A percentile compares a stretch with the other conserved stretches of the same genome.
Conservation (phyloP, 306 rosid genomes). For the Prunus salicina region DNA sequence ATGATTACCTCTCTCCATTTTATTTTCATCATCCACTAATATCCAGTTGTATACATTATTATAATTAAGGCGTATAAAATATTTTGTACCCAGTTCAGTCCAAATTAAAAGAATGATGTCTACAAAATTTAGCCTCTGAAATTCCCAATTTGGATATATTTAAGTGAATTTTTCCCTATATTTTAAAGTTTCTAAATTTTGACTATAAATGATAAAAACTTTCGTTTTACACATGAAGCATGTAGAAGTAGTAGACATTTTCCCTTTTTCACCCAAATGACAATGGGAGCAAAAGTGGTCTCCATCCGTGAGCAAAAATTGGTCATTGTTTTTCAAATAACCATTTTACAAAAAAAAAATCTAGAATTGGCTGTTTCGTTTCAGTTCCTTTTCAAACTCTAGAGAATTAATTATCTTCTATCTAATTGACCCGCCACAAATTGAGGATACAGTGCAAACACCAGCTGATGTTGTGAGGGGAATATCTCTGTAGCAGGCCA, state of each 20-base stretch:
- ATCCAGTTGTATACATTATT: not conserved
- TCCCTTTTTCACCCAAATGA: not conserved
- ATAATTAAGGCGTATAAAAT: no score
- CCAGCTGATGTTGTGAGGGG: slow-evolving; percentile 86
- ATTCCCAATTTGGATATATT: no score
- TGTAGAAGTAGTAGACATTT: not conserved
- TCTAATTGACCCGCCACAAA: slow-evolving; percentile 57
- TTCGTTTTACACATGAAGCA: not conserved
- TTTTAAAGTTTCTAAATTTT: no score
- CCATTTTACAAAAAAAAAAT: not conserved
- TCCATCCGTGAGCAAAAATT: not conserved
- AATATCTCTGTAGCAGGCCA: slow-evolving; percentile 75
- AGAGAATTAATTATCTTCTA: slow-evolving; percentile 13
- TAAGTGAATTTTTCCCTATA: no score
- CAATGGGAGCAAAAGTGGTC: not conserved
- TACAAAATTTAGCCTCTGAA: no score
- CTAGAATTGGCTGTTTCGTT: not conserved
- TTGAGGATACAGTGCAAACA: slow-evolving; percentile 72
- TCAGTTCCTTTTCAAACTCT: not conserved
- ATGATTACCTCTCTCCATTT: no score
- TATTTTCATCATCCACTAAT: not conserved
- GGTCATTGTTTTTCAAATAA: not conserved
- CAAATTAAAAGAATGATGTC: no score
- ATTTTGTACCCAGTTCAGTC: not conserved
- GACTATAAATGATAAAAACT: no score